These are phyloP conservation scores for Erigeron philadelphicus DNA, from an alignment of 140 eudicot genomes.

Conservation along the genomic window DNA sequence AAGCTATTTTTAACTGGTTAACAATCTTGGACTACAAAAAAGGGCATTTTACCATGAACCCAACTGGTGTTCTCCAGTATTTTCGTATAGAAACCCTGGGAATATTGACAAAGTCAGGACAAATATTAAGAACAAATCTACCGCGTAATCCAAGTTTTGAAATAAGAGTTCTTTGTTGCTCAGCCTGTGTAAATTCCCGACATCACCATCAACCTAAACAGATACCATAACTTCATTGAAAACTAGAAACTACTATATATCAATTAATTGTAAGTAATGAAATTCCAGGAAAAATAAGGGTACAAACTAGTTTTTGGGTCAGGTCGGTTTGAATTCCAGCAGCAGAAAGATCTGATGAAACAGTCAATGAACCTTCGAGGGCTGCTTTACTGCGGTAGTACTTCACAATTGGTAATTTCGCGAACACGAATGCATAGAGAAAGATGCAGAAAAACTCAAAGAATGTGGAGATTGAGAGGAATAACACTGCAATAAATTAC, in stretches of 20 bases:
- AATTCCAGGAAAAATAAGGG: not conserved
- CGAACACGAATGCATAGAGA: slow-evolving; percentile 51
- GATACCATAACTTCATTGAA: not conserved
- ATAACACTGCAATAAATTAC: slow-evolving; percentile 46
- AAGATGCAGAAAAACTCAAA: slow-evolving; percentile 53
- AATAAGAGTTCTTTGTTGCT: slow-evolving; percentile 46
- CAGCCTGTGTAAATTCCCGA: slow-evolving; percentile 29
- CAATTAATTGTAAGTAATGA: not conserved
- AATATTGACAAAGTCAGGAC: slow-evolving; percentile 65
- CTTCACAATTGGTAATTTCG: slow-evolving; percentile 60
- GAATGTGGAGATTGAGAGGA: slow-evolving; percentile 50
- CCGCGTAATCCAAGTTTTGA: slow-evolving; percentile 57
- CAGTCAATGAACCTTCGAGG: slow-evolving; percentile 64
- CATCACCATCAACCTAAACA: slow-evolving; percentile 38
- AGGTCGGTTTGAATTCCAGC: slow-evolving; percentile 49
- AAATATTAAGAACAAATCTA: slow-evolving; percentile 55
- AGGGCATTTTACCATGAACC: slow-evolving; percentile 55
- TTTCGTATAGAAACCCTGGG: slow-evolving; percentile 75
- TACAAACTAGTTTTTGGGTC: slow-evolving; percentile 24
- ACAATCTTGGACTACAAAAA: not conserved
- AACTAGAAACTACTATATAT: not conserved
- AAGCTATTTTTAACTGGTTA: not conserved
- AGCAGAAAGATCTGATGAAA: slow-evolving; percentile 68
- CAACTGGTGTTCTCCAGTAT: slow-evolving; percentile 62
- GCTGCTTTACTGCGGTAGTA: slow-evolving; percentile 61